Evolutionary conservation across 2,329 filamentous ascomycete species (phyloP), one percentile per base, ranked within the genome.

Genomic region (Botrytis tulipae): DNA sequence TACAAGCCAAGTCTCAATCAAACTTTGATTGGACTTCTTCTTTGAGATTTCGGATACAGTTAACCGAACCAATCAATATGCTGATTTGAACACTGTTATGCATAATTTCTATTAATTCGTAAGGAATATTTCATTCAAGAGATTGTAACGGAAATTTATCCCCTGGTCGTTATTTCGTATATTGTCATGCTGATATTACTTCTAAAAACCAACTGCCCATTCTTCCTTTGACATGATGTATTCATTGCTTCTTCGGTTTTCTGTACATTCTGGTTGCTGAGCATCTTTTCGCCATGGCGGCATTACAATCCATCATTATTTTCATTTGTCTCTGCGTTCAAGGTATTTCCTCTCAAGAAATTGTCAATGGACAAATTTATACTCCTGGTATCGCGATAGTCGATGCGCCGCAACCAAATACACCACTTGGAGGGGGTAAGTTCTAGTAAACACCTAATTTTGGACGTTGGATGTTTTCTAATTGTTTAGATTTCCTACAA

Each of bases 311-410:
- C 51, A 65, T 59, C 60, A 29, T 77, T 48, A 40, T 67, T 69
- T 63, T 76, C 69, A n/a, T 78, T 51, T 73, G 67, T 46, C 67
- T 76, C 42, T 74, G 77, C 62, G 73, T 72, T 35, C 68, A 62
- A 71, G 76, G 73, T 71, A 61, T 76, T n/a, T 73, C 66, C 32
- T 78, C 78, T 51, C 91, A 91, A 77, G 88, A 86, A 32, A 86
- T 89, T 70, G 82, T 88, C 35, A 88, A 88, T 76, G 91, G 91
- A 25, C 90, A 93, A 77, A 87, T 93, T 71, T 92, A 87, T 78
- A 93, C 91, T 0, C 90, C 91, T 0, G 91, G 91, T 0, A 86
- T 93, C 72, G 90, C 87, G 37, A 87, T 93, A 73, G 83, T 93
- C 51, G 87, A 92, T 81, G 86, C 91, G 46, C 89, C 89, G 20